A percentile compares a stretch with the other conserved stretches of the same genome.
Evolutionary conservation across 805 yeast species (phyloP).

Genomic region (Saturnispora serradocipensis): DNA sequence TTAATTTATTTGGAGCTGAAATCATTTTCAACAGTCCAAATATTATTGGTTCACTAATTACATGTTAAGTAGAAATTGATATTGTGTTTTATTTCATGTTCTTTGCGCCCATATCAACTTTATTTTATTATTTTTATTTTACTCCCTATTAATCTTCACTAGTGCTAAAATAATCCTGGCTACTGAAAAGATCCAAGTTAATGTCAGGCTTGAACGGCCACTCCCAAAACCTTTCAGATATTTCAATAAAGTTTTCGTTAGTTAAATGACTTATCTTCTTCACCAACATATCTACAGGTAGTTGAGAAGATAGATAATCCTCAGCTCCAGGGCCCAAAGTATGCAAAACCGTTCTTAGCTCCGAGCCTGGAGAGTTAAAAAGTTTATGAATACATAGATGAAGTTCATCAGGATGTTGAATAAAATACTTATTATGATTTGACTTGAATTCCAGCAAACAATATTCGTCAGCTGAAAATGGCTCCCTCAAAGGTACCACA

Average conservation of each 20-base stretch:
- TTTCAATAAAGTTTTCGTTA: conserved; percentile 41
- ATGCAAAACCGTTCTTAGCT: conserved; percentile 37
- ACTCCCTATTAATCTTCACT: background rate
- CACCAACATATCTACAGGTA: conserved; percentile 32
- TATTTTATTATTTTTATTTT: background rate
- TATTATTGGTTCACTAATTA: background rate
- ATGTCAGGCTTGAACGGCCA: conserved; percentile 79
- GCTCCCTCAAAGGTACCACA: conserved; percentile 19
- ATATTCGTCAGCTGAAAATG: conserved; percentile 16
- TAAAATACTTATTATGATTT: conserved; percentile 21
- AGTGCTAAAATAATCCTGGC: conserved; percentile 3
- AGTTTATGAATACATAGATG: conserved; percentile 61
- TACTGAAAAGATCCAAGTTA: conserved; percentile 18
- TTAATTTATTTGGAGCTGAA: background rate
- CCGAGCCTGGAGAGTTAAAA: conserved; percentile 34
- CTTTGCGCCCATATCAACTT: background rate
- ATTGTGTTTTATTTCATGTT: background rate
- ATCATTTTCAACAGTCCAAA: background rate
- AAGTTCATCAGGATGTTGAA: conserved; percentile 41
- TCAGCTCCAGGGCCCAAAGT: conserved; percentile 78
- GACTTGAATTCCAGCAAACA: conserved; percentile 27
- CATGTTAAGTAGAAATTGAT: background rate
- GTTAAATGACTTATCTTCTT: conserved; percentile 42
- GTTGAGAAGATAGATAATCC: conserved; percentile 33
- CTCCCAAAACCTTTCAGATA: conserved; percentile 43